A percentile compares a stretch with the other conserved stretches of the same genome.
These are phyloP conservation scores for Dothideomycetidae sp. DNA, from an alignment of 2,329 filamentous ascomycete genomes.

Conservation along the genomic window DNA sequence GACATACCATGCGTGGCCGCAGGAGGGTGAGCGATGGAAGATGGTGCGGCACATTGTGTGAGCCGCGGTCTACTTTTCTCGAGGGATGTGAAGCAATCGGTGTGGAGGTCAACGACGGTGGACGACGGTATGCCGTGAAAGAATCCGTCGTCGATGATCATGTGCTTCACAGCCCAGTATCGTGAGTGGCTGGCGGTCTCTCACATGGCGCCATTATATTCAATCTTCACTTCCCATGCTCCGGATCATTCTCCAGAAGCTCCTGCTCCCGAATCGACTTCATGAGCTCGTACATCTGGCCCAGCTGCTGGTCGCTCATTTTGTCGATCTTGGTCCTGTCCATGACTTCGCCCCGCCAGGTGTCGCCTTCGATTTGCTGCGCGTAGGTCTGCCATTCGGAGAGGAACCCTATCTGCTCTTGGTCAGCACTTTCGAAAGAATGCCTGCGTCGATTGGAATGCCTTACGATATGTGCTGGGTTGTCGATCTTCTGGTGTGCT, in stretches of 20 bases:
- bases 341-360: constrained; percentile 72
- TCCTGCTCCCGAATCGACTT: constrained; percentile 52
- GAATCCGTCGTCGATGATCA: too few relatives aligned
- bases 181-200: too few relatives aligned
- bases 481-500: constrained; percentile 69
- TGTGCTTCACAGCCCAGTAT: too few relatives aligned
- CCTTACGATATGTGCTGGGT: constrained; percentile 79
- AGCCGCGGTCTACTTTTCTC: constrained; percentile 15
- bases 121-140: constrained; percentile 14
- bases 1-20: constrained; percentile 7
- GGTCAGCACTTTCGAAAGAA: not conserved
- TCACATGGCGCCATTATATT: too few relatives aligned
- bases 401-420: constrained; percentile 70
- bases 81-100: too few relatives aligned
- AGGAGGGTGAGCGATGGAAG: constrained; percentile 1
- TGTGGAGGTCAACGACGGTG: constrained; percentile 15
- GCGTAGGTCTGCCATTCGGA: constrained; percentile 95
- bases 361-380: constrained; percentile 76
- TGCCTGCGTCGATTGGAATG: too few relatives aligned
- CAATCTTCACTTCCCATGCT: constrained; percentile 15
- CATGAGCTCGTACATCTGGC: constrained; percentile 91
- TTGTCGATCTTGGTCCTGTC: constrained; percentile 75
- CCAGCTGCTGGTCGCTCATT: constrained; percentile 91
- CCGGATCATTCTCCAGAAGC: constrained; percentile 33
- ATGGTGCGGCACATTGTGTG: constrained; percentile 8